Evolutionary conservation across 2,329 filamentous ascomycete genomes (phyloP).

Genomic region (Lasiodiplodia sp.): DNA sequence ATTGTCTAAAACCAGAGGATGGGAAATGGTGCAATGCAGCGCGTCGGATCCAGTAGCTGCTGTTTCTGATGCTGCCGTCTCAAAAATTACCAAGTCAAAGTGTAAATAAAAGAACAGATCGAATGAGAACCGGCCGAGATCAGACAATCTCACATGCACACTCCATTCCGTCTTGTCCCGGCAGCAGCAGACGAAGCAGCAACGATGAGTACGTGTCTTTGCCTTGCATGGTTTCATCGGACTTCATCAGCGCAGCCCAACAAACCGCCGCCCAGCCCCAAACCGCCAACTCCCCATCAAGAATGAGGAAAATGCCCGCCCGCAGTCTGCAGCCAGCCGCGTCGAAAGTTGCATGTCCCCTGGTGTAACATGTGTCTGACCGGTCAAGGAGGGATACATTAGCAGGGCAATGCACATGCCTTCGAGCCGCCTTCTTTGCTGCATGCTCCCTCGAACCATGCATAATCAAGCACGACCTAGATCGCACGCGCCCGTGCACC

Average conservation of each 20-base stretch:
- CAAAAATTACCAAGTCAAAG: neutral
- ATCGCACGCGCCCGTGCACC: neutral
- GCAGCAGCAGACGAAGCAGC: neutral
- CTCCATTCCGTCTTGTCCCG: neutral
- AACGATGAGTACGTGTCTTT: neutral
- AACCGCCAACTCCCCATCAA: slow-evolving; percentile 33
- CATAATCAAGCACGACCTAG: neutral
- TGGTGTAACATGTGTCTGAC: neutral
- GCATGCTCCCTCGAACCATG: neutral
- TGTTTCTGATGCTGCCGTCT: neutral
- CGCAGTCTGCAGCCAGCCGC: neutral
- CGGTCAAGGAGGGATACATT: neutral
- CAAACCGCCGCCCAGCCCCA: slow-evolving; percentile 31
- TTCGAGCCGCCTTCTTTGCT: neutral
- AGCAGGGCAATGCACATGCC: neutral
- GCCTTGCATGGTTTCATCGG: slow-evolving; percentile 3
- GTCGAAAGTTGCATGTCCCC: neutral
- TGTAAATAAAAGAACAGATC: neutral
- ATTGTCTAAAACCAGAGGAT: neutral
- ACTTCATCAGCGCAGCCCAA: neutral
- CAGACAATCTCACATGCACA: neutral
- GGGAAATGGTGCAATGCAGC: neutral
- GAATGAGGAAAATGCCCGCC: neutral
- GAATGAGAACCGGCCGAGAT: neutral
- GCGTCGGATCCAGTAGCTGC: too few species aligned